These are phyloP conservation scores for Candida ipomoeae DNA, from an alignment of 805 yeast species.

Conservation along the genomic window DNA sequence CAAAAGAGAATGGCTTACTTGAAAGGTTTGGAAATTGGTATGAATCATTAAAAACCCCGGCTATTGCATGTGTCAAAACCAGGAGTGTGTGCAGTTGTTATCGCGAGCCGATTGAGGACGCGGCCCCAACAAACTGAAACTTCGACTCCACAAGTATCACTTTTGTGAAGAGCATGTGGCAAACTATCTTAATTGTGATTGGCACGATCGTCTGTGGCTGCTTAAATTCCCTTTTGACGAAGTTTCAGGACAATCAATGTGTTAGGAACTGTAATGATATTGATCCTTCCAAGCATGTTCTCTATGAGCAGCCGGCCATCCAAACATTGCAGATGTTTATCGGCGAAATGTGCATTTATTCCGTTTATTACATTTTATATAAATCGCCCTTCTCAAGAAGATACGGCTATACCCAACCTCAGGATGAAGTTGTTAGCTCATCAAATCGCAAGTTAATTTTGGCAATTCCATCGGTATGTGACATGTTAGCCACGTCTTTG, in stretches of 20 bases:
- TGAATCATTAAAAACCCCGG: neutral
- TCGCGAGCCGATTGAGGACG: constrained; percentile 3
- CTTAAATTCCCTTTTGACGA: constrained; percentile 68
- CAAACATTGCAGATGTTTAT: constrained; percentile 80
- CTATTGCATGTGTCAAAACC: neutral
- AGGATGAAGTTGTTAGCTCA: constrained; percentile 11
- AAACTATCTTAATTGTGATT: constrained; percentile 18
- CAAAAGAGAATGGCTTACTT: neutral
- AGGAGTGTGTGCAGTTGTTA: neutral
- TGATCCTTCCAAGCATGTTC: constrained; percentile 36
- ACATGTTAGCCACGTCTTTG: constrained; percentile 67
- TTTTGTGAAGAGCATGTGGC: constrained; percentile 10
- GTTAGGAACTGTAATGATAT: constrained; percentile 51
- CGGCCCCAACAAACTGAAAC: constrained; percentile 2
- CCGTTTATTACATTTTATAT: constrained; percentile 34
- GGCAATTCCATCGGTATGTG: constrained; percentile 66
- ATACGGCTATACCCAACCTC: constrained; percentile 7
- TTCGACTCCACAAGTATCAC: neutral
- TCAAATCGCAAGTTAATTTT: constrained; percentile 15
- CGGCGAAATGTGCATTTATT: constrained; percentile 57
- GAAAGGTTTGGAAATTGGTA: neutral
- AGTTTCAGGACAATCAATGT: constrained; percentile 73
- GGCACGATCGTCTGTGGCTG: constrained; percentile 70
- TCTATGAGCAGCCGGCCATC: constrained; percentile 73
- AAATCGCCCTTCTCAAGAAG: constrained; percentile 16